These are phyloP conservation scores for Abortiporus biennis DNA, from an alignment of 1,284 basidiomycete genomes.

Conservation along the genomic window DNA sequence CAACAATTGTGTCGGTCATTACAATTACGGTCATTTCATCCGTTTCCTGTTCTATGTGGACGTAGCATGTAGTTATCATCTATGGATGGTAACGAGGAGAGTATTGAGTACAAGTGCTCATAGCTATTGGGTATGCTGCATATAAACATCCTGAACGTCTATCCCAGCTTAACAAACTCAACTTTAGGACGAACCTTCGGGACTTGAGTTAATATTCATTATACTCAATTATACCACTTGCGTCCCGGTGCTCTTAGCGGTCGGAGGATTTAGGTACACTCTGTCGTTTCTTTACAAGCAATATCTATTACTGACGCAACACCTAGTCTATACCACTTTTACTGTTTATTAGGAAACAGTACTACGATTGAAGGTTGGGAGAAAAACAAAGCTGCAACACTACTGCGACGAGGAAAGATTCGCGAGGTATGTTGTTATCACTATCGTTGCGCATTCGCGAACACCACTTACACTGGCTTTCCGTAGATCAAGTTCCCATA, in stretches of 20 bases:
- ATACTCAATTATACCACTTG: constrained; percentile 86
- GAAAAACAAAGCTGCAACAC: constrained; percentile 87
- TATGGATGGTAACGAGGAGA: constrained; percentile 69
- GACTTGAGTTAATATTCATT: constrained; percentile 73
- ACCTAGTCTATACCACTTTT: constrained; percentile 83
- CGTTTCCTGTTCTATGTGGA: constrained; percentile 93
- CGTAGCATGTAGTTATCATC: constrained; percentile 79
- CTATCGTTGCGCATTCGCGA: constrained; percentile 5
- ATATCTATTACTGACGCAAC: constrained; percentile 9
- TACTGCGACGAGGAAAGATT: constrained; percentile 84
- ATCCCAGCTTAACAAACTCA: constrained; percentile 4
- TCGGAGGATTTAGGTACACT: constrained; percentile 79
- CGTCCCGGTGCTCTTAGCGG: constrained; percentile 79
- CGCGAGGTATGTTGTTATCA: constrained; percentile 49
- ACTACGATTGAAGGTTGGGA: constrained; percentile 99
- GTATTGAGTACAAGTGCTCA: constrained; percentile 44
- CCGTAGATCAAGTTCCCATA: constrained; percentile 87
- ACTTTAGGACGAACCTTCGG: constrained; percentile 62
- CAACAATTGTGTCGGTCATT: constrained; percentile 86
- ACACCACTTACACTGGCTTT: neutral
- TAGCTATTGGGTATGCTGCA: constrained; percentile 49
- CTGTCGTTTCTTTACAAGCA: constrained; percentile 4
- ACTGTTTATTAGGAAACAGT: constrained; percentile 74
- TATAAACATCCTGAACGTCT: neutral
- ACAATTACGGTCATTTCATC: constrained; percentile 87